These are phyloP conservation scores for Boletus subcaerulescens DNA, from an alignment of 768 basidiomycete species.

Conservation along the genomic window DNA sequence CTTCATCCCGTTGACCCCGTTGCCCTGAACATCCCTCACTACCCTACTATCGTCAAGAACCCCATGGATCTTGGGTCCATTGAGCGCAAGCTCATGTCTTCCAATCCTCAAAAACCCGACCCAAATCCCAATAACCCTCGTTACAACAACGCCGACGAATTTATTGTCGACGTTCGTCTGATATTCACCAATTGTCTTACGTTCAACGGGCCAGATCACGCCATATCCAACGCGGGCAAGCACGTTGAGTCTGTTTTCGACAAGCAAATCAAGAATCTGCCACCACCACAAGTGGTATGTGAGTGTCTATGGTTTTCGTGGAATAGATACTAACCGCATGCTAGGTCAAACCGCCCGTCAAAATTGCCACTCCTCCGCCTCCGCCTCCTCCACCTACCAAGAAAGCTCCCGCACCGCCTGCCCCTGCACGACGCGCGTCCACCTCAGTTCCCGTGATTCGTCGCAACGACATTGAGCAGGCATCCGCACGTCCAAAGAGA, in stretches of 20 bases:
- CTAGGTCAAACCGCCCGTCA: constrained; percentile 45
- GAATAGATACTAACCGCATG: constrained; percentile 12
- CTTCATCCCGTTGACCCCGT: constrained; percentile 85
- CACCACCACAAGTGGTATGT: constrained; percentile 71
- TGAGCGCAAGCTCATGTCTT: constrained; percentile 79
- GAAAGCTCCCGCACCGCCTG: constrained; percentile 35
- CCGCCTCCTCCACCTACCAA: constrained; percentile 38
- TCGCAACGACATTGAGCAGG: constrained; percentile 61
- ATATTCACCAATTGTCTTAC: constrained; percentile 85
- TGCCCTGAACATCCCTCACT: constrained; percentile 83
- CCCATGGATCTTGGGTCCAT: constrained; percentile 96
- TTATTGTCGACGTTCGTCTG: constrained; percentile 79
- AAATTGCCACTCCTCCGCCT: constrained; percentile 33
- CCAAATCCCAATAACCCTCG: constrained; percentile 67
- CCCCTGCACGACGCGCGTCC: constrained; percentile 65
- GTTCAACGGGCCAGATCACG: constrained; percentile 93
- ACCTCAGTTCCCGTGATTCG: constrained; percentile 81
- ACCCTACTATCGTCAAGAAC: constrained; percentile 76
- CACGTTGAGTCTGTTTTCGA: constrained; percentile 83
- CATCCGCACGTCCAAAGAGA: constrained; percentile 82
- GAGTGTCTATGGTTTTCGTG: constrained; percentile 17
- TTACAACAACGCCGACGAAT: constrained; percentile 75
- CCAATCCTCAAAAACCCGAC: constrained; percentile 78
- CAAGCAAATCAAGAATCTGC: constrained; percentile 82
- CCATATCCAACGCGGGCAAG: constrained; percentile 74